Percentiles rank a stretch among this genome's conserved stretches.
Conservation (phyloP, 2,329 filamentous ascomycete genomes). For the Lecanicillium sp. region DNA sequence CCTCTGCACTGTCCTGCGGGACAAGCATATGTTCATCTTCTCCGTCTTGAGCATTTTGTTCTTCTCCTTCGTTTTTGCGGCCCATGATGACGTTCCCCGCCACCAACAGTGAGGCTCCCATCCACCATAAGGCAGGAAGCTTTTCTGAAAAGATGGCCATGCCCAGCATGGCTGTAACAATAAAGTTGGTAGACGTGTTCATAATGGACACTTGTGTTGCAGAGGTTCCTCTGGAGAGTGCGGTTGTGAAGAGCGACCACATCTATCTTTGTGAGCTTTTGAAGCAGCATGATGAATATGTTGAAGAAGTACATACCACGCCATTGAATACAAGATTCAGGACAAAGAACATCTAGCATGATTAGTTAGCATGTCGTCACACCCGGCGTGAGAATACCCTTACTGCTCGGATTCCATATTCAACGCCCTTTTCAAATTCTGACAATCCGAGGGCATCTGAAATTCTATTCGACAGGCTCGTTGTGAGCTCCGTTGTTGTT, state of each 20-base stretch:
- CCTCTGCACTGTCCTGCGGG: slow-evolving; percentile 9
- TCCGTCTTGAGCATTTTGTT: slow-evolving; percentile 6
- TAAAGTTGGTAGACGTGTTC: slow-evolving; percentile 76
- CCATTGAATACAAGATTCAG: slow-evolving; percentile 70
- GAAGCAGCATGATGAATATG: not conserved
- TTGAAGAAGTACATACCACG: slow-evolving; percentile 43
- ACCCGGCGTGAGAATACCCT: slow-evolving; percentile 16
- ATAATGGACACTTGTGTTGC: slow-evolving; percentile 75
- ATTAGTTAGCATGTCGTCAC: slow-evolving; percentile 3
- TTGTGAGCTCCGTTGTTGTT: slow-evolving; percentile 48
- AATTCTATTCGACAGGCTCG: slow-evolving; percentile 35
- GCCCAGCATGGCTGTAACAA: slow-evolving; percentile 67
- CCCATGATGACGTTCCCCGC: slow-evolving; percentile 74
- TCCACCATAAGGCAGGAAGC: slow-evolving; percentile 68
- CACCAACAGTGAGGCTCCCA: slow-evolving; percentile 63
- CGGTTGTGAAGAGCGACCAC: slow-evolving; percentile 77
- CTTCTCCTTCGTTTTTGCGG: slow-evolving; percentile 48
- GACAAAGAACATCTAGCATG: slow-evolving; percentile 57
- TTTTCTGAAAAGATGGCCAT: slow-evolving; percentile 62
- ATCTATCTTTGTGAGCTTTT: slow-evolving; percentile 36
- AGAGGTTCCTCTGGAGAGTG: slow-evolving; percentile 63
- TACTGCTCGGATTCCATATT: slow-evolving; percentile 41
- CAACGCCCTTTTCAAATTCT: slow-evolving; percentile 32
- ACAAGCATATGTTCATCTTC: slow-evolving; percentile 3
- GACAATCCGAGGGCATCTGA: slow-evolving; percentile 36